phyloP scores from a whole-genome alignment of 805 yeast genomes.

The Tetrapisispora phaffii region DNA sequence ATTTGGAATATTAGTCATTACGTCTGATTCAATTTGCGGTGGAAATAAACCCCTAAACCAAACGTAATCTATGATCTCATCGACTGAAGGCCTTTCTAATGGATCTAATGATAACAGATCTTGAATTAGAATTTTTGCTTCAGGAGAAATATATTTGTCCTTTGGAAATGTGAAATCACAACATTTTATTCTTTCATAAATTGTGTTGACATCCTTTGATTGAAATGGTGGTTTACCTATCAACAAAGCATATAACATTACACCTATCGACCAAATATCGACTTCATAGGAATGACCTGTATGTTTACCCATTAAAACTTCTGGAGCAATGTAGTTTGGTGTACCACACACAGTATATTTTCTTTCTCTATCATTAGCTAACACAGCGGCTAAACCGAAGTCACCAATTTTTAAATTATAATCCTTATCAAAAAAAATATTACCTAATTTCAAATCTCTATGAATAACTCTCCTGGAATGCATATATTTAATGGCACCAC shows the following conservation, averaged over 20 bases:
- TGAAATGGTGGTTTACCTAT: conserved; percentile 94
- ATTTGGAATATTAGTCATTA: conserved; percentile 42
- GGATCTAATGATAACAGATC: conserved; percentile 70
- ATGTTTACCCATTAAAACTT: conserved; percentile 61
- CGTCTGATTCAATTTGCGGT: conserved; percentile 40
- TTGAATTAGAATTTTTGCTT: conserved; percentile 58
- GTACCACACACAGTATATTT: conserved; percentile 95
- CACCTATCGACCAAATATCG: conserved; percentile 94
- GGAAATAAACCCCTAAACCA: conserved; percentile 87
- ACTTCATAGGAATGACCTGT: conserved; percentile 85
- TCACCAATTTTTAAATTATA: conserved; percentile 95
- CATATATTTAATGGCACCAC: conserved; percentile 87
- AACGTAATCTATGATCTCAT: conserved; percentile 63
- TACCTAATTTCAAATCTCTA: conserved; percentile 89
- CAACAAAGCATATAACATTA: conserved; percentile 82
- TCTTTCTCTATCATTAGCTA: conserved; percentile 57
- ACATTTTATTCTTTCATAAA: conserved; percentile 77
- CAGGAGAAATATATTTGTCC: conserved; percentile 50
- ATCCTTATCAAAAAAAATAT: conserved; percentile 82
- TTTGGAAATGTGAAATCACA: conserved; percentile 74
- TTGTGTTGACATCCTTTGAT: conserved; percentile 78
- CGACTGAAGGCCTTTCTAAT: conserved; percentile 61
- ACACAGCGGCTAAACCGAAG: conserved; percentile 88
- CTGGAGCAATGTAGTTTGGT: conserved; percentile 96
- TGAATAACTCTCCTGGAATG: conserved; percentile 90